These are phyloP conservation scores for Pyrus hybrid DNA, from an alignment of 331 rosid species.

Conservation along the genomic window DNA sequence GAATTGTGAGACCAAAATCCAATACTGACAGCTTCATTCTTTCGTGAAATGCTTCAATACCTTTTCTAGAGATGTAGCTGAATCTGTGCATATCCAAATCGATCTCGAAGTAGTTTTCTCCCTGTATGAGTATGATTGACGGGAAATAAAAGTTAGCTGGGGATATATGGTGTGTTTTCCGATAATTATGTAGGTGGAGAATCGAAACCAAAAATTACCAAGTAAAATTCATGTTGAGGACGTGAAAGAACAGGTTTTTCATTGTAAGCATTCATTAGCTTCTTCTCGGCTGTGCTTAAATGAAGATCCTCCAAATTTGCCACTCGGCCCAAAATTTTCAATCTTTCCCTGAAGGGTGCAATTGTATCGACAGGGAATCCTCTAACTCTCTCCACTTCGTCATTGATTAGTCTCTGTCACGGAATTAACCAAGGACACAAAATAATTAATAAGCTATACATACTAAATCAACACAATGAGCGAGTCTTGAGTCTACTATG, in stretches of 20 bases:
- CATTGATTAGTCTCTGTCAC: slow-evolving; percentile 74
- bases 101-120: slow-evolving; percentile 92
- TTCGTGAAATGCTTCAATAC: slow-evolving; percentile 76
- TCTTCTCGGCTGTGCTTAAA: slow-evolving; percentile 70
- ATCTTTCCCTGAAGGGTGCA: slow-evolving; percentile 85
- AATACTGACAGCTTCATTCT: slow-evolving; percentile 60
- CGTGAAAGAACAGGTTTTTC: slow-evolving; percentile 97
- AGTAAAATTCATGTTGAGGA: slow-evolving; percentile 91
- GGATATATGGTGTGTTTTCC: neutral
- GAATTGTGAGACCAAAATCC: slow-evolving; percentile 84
- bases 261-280: slow-evolving; percentile 82
- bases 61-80: slow-evolving; percentile 88
- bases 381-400: slow-evolving; percentile 94
- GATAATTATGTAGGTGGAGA: neutral
- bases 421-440: slow-evolving; percentile 7
- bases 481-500: neutral
- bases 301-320: slow-evolving; percentile 80
- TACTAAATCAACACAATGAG: neutral
- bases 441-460: neutral
- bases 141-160: neutral
- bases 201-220: slow-evolving; percentile 35
- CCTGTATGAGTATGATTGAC: slow-evolving; percentile 35
- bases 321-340: slow-evolving; percentile 77
- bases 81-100: slow-evolving; percentile 94
- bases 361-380: slow-evolving; percentile 87